Evolutionary conservation across 768 basidiomycete species (phyloP).

Genomic region (Rhizopogon roseolus): DNA sequence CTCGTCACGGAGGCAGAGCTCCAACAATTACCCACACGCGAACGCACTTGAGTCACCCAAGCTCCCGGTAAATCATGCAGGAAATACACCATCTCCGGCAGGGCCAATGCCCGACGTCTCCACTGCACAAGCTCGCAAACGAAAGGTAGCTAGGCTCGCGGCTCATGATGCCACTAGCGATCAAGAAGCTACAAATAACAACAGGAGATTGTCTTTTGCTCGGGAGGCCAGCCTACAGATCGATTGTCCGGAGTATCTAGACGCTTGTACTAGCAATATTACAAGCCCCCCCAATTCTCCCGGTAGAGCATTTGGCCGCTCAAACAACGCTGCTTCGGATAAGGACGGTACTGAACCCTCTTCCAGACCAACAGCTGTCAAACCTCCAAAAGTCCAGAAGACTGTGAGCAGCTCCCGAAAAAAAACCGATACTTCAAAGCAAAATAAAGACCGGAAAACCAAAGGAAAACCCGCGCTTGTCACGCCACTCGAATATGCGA

Average conservation of each 20-base stretch:
- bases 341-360: neutral
- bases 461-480: slow-evolving; percentile 38
- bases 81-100: neutral
- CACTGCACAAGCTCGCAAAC: neutral
- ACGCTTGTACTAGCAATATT: slow-evolving; percentile 10
- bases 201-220: no score
- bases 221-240: neutral
- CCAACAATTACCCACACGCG: neutral
- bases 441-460: slow-evolving; percentile 21
- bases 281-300: slow-evolving; percentile 15
- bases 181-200: neutral
- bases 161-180: neutral
- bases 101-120: neutral
- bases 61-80: no score
- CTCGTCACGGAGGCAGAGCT: neutral
- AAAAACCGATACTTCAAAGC: slow-evolving; percentile 1
- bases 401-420: slow-evolving; percentile 17
- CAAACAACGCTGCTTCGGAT: neutral
- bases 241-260: neutral
- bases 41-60: no score
- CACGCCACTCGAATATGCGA: slow-evolving; percentile 52
- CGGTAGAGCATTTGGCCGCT: neutral
- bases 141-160: neutral
- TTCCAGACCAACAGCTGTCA: neutral
- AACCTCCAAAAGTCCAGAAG: slow-evolving; percentile 11